Conservation (phyloP, 108 stramenopile species). For the Skeletonema menzelii region DNA sequence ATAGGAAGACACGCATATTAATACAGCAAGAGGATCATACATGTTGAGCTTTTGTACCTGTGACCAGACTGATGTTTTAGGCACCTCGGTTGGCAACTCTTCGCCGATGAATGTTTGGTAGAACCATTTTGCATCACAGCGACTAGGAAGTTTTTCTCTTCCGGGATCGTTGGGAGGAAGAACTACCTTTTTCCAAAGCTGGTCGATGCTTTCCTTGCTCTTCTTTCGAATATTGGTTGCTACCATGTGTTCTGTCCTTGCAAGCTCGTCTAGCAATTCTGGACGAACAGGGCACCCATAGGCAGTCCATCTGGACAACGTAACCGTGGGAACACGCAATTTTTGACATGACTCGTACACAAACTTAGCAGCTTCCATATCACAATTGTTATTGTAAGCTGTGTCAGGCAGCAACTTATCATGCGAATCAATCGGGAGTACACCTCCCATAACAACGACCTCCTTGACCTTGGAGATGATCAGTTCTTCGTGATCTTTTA, state of each 20-base stretch:
- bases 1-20: constrained; percentile 42
- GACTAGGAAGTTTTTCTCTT: constrained; percentile 42
- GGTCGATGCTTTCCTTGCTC: constrained; percentile 34
- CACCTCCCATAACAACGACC: constrained; percentile 47
- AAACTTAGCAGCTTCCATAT: constrained; percentile 39
- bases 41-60: constrained; percentile 41
- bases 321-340: constrained; percentile 42
- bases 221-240: constrained; percentile 36
- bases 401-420: constrained; percentile 38
- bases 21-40: constrained; percentile 48
- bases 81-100: constrained; percentile 9
- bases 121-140: constrained; percentile 48
- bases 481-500: constrained; percentile 39
- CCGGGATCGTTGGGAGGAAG: constrained; percentile 30
- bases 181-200: constrained; percentile 48
- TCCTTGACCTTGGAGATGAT: constrained; percentile 45
- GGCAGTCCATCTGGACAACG: constrained; percentile 48
- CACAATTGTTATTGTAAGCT: constrained; percentile 50
- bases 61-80: constrained; percentile 32
- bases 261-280: constrained; percentile 34
- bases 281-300: constrained; percentile 44
- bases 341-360: constrained; percentile 45
- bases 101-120: constrained; percentile 35
- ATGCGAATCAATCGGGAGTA: constrained; percentile 22
- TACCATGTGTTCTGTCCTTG: constrained; percentile 49